Conservation (phyloP, 1,284 basidiomycete species). For the Phenoliferia sp. region DNA sequence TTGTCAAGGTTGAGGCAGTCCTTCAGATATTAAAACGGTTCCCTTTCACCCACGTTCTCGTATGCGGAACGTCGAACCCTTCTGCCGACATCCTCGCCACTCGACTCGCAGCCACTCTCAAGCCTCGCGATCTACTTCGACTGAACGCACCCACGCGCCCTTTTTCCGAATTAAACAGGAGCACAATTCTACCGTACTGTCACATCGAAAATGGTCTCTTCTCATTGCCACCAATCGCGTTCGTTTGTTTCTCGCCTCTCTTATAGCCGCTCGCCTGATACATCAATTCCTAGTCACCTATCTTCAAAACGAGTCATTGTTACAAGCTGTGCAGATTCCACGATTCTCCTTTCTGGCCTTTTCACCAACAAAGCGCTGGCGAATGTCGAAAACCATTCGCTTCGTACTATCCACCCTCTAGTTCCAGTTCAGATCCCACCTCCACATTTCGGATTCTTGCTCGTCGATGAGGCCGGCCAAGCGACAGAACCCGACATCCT, state of each 20-base stretch:
- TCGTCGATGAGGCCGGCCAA: constrained; percentile 47
- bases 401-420: constrained; percentile 21
- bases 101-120: constrained; percentile 35
- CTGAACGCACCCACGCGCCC: constrained; percentile 43
- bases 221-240: constrained; percentile 30
- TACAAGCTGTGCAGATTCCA: constrained; percentile 40
- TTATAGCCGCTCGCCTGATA: neutral
- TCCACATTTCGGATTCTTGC: constrained; percentile 44
- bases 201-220: constrained; percentile 36
- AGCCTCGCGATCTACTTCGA: constrained; percentile 34
- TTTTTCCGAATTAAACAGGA: constrained; percentile 41
- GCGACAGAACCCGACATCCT: constrained; percentile 43
- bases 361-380: constrained; percentile 41
- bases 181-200: constrained; percentile 34
- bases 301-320: constrained; percentile 42
- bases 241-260: constrained; percentile 2
- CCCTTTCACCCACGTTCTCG: constrained; percentile 38
- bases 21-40: constrained; percentile 40
- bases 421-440: constrained; percentile 1
- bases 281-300: constrained; percentile 25
- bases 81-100: constrained; percentile 45
- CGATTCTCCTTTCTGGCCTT: constrained; percentile 37
- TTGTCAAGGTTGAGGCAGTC: constrained; percentile 36
- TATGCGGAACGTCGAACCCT: constrained; percentile 44
- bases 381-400: constrained; percentile 29